Evolutionary conservation across 331 rosid species (phyloP).

Genomic region (Prunus yedoensis): DNA sequence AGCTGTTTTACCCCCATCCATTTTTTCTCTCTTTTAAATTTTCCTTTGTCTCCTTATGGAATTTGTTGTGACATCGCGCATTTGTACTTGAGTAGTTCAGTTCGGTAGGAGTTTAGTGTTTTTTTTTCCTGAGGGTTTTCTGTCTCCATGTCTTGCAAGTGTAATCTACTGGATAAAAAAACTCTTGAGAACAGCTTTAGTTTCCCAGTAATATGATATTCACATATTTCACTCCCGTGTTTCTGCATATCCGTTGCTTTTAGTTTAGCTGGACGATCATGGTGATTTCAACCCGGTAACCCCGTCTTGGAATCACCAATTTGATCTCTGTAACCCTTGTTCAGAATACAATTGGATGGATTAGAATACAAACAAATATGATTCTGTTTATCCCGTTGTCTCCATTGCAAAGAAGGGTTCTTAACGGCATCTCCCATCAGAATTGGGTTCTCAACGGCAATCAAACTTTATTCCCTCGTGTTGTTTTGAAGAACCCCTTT

Average conservation of each 20-base stretch:
- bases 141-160: constrained; percentile 50
- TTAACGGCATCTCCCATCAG: too few species aligned
- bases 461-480: too few species aligned
- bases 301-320: too few species aligned
- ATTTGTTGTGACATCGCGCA: constrained; percentile 40
- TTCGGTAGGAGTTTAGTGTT: constrained; percentile 30
- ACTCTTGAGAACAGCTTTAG: constrained; percentile 31
- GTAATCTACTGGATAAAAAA: constrained; percentile 53
- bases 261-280: too few species aligned
- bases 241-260: background rate
- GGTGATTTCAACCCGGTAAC: too few species aligned
- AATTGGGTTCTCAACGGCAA: too few species aligned
- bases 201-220: constrained; percentile 29
- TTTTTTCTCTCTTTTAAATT: background rate
- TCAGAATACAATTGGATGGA: too few species aligned
- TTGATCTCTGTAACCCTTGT: too few species aligned
- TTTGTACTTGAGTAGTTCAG: constrained; percentile 41
- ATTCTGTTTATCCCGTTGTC: too few species aligned
- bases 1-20: constrained; percentile 5
- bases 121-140: constrained; percentile 17
- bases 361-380: too few species aligned
- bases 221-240: constrained; percentile 3
- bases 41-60: constrained; percentile 29
- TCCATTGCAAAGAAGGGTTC: too few species aligned
- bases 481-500: background rate